phyloP scores from a whole-genome alignment of 805 yeast genomes.

The Tetrapisispora pingtungensis region DNA sequence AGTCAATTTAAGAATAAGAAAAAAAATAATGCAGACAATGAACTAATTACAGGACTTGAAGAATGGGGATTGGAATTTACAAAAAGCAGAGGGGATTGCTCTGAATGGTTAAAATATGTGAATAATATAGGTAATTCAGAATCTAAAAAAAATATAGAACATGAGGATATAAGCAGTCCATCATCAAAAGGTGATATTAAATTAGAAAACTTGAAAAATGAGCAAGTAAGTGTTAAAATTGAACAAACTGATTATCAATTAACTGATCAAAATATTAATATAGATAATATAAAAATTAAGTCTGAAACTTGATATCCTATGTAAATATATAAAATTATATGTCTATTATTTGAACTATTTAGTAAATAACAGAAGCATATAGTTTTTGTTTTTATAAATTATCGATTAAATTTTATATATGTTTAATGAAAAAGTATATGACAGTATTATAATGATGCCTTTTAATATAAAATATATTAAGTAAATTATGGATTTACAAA shows the following conservation, averaged over 20 bases:
- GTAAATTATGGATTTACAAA: neutral
- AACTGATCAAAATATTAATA: neutral
- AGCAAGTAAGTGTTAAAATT: neutral
- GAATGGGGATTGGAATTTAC: constrained; percentile 13
- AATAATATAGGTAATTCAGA: neutral
- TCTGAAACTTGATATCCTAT: neutral
- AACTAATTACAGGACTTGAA: constrained; percentile 10
- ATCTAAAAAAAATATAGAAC: neutral
- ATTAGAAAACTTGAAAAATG: neutral
- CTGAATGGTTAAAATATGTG: constrained; percentile 27
- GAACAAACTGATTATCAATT: neutral
- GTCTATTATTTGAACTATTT: neutral
- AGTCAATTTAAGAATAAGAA: constrained; percentile 30
- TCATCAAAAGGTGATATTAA: neutral
- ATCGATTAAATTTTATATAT: neutral
- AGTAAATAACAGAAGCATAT: neutral
- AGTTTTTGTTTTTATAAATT: too few species aligned
- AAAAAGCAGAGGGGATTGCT: constrained; percentile 37
- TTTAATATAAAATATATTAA: neutral
- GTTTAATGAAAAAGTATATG: neutral
- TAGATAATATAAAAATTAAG: neutral
- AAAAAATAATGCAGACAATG: constrained; percentile 5
- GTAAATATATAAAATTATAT: neutral
- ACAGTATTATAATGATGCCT: neutral
- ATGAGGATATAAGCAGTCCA: neutral